Percentiles rank a stretch among this genome's conserved stretches.
Conservation (phyloP, 177 flowering plant genomes). For the Tripterygium wilfordii region DNA sequence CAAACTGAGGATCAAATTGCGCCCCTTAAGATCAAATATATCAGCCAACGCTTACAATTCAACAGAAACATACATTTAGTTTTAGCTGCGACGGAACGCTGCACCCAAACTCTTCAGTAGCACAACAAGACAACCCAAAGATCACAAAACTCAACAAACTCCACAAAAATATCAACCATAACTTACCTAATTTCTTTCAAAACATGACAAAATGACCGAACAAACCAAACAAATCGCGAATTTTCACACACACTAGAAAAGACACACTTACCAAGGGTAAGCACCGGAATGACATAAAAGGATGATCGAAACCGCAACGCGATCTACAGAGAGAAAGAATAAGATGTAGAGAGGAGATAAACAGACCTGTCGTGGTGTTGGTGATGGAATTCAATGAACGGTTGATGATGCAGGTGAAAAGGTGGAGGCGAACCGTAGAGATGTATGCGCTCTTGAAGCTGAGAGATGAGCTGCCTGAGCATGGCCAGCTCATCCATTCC, state of each 20-base stretch:
- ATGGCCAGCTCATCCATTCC: slow-evolving; percentile 63
- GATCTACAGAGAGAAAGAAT: neutral
- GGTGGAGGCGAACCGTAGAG: slow-evolving; percentile 40
- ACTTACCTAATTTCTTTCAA: too few species aligned
- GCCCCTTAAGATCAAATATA: too few species aligned
- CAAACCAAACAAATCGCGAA: too few species aligned
- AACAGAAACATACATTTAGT: neutral
- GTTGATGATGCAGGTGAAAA: slow-evolving; percentile 12
- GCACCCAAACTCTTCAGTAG: neutral
- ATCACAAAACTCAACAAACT: neutral
- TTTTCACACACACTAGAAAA: too few species aligned
- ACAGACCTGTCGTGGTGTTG: slow-evolving; percentile 13
- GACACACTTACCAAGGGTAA: too few species aligned
- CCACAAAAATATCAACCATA: too few species aligned
- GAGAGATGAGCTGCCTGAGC: slow-evolving; percentile 80
- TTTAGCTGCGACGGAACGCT: neutral
- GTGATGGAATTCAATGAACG: slow-evolving; percentile 9
- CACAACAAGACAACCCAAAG: neutral
- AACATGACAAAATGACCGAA: too few species aligned
- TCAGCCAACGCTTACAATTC: neutral
- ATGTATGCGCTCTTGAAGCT: slow-evolving; percentile 64
- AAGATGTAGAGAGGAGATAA: slow-evolving; percentile 8
- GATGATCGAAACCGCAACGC: neutral
- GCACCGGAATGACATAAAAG: too few species aligned
- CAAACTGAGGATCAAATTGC: too few species aligned